Base-by-base conservation (phyloP, 495 filamentous ascomycete species). In the Daldinia concentrica region DNA sequence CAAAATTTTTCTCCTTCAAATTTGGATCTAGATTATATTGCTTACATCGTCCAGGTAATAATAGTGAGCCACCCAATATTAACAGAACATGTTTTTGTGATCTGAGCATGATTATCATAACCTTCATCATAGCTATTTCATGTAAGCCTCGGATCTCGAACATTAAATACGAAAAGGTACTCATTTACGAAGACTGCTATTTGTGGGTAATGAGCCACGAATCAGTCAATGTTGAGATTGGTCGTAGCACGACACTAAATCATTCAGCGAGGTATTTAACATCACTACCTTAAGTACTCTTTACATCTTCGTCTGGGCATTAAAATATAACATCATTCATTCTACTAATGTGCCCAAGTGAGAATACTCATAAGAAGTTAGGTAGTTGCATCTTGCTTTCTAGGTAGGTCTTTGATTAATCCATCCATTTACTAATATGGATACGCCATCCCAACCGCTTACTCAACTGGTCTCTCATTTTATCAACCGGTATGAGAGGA, bases 381-480 rank as follows among this genome's bases (percentile, higher is more conserved):
- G 43, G 6, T 14, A 19, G 8, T 24, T 22, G 9, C 9, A 6
- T 57, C 54, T 57, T 37, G 19, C 3, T 36, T 37, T 12, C 29
- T 57, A 3, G 17, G 2, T 6, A 9, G 17, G 2, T 6, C 3
- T 19, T n/a, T 2, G 27, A 7, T 17, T 27, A 36, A 24, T 24
- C 8, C 17, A 58, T 15, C 55, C 22, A 1, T 9, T 48, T 48
- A 11, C 12, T 19, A 58, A 8, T 26, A 58, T 58, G 55, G 34
- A 34, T 58, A 34, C 55, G 3, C 9, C 11, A 8, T 14, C 55
- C 17, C 34, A 39, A 6, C 30, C 55, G n/a, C 19, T 24, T 39
- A 19, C 30, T 58, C 55, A 58, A 58, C 30, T 58, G 1, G 17
- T 50, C 8, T 62, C 58, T 22, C 58, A 62, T 34, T 62, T 62